These are phyloP conservation scores for Pterocarpus santalinus DNA, from an alignment of 306 rosid genomes.

Conservation along the genomic window DNA sequence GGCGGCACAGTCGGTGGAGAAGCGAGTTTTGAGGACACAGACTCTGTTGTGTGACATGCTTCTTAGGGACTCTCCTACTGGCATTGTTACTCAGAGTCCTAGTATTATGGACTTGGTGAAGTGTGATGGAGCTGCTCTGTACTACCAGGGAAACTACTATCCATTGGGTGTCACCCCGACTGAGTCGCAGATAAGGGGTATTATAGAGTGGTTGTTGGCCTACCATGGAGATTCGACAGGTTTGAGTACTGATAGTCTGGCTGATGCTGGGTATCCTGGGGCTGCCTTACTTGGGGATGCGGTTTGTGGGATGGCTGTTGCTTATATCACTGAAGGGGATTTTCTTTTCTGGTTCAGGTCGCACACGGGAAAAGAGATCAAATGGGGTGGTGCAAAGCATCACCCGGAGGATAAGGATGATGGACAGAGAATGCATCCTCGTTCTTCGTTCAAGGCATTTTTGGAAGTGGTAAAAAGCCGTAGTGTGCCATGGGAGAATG, in stretches of 20 bases:
- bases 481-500: slow-evolving; percentile 94
- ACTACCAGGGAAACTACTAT: slow-evolving; percentile 71
- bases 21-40: slow-evolving; percentile 89
- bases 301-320: slow-evolving; percentile 98
- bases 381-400: slow-evolving; percentile 99
- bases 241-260: slow-evolving; percentile 96
- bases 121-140: slow-evolving; percentile 96
- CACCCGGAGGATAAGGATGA: slow-evolving; percentile 98
- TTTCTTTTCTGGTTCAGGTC: slow-evolving; percentile 97
- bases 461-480: slow-evolving; percentile 97
- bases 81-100: slow-evolving; percentile 91
- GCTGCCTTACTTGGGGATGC: slow-evolving; percentile 92
- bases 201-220: slow-evolving; percentile 85
- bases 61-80: slow-evolving; percentile 90
- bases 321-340: slow-evolving; percentile 80
- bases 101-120: slow-evolving; percentile 90
- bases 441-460: slow-evolving; percentile 97
- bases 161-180: slow-evolving; percentile 83
- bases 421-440: slow-evolving; percentile 97
- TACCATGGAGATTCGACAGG: slow-evolving; percentile 93
- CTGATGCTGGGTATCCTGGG: slow-evolving; percentile 93
- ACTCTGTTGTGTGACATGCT: slow-evolving; percentile 97
- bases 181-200: slow-evolving; percentile 85
- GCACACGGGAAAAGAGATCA: slow-evolving; percentile 88
- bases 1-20: slow-evolving; percentile 77